phyloP scores from a whole-genome alignment of 2,329 filamentous ascomycete species.

The Colletotrichum chrysophilum region DNA sequence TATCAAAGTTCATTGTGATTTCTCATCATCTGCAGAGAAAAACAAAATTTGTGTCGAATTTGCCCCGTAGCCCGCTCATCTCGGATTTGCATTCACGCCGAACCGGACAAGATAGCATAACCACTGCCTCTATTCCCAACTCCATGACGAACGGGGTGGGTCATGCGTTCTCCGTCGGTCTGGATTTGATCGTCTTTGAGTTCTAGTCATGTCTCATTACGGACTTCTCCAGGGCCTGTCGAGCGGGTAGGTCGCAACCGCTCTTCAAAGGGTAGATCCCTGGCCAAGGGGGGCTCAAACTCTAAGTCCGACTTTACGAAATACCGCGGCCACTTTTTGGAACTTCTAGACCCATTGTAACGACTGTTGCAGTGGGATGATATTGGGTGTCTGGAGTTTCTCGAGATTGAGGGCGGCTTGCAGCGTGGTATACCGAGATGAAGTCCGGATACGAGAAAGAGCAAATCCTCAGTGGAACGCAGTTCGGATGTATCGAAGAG shows the following conservation, averaged over 20 bases:
- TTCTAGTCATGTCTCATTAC: not conserved
- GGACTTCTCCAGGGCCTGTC: not conserved
- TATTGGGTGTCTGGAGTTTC: not conserved
- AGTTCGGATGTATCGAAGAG: not conserved
- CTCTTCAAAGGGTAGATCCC: not conserved
- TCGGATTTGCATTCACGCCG: not conserved
- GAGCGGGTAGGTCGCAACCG: not conserved
- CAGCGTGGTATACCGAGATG: not conserved
- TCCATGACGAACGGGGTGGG: not conserved
- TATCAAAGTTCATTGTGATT: not conserved
- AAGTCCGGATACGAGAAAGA: not conserved
- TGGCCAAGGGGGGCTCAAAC: not conserved
- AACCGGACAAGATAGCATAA: not conserved
- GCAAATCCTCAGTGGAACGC: not conserved
- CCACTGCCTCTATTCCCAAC: not conserved
- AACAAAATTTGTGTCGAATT: not conserved
- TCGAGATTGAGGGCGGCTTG: not conserved
- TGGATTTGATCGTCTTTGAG: not conserved
- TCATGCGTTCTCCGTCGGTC: not conserved
- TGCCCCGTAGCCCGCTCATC: not conserved
- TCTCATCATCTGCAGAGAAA: not conserved
- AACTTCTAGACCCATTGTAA: not conserved
- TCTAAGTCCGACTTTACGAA: not conserved
- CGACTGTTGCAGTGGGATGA: accelerated
- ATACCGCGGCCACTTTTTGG: not conserved